These are phyloP conservation scores for Martiniozyma abietophila DNA, from an alignment of 805 yeast genomes.

Conservation along the genomic window DNA sequence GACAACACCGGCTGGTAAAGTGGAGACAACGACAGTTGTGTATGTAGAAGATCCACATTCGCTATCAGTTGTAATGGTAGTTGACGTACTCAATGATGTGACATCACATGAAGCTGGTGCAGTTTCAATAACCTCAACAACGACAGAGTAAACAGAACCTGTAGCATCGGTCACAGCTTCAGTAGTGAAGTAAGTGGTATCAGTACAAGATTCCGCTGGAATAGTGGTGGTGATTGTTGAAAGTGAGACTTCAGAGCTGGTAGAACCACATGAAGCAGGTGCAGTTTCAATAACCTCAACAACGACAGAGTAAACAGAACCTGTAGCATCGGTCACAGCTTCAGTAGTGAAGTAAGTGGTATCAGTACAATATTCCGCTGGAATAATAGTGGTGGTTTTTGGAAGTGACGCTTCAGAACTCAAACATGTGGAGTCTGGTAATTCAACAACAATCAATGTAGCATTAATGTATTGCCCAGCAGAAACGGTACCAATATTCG, in stretches of 20 bases:
- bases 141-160: constrained; percentile 2
- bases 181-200: background rate
- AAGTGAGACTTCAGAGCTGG: background rate
- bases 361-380: constrained; percentile 1
- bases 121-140: constrained; percentile 1
- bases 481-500: constrained; percentile 1
- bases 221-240: constrained; percentile 2
- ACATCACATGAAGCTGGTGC: background rate
- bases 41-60: constrained; percentile 1
- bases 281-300: constrained; percentile 1
- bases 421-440: constrained; percentile 3
- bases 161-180: background rate
- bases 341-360: background rate
- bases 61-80: background rate
- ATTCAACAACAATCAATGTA: constrained; percentile 4
- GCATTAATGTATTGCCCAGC: constrained; percentile 4
- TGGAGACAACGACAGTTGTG: background rate
- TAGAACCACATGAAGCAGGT: background rate
- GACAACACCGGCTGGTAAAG: constrained; percentile 4
- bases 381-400: background rate
- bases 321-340: background rate
- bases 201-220: constrained; percentile 1
- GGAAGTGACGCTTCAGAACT: too few species aligned
- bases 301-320: background rate
- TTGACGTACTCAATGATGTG: background rate